Base-by-base conservation (phyloP, 1,139 yeast genomes). In the Nadsonia commutata region DNA sequence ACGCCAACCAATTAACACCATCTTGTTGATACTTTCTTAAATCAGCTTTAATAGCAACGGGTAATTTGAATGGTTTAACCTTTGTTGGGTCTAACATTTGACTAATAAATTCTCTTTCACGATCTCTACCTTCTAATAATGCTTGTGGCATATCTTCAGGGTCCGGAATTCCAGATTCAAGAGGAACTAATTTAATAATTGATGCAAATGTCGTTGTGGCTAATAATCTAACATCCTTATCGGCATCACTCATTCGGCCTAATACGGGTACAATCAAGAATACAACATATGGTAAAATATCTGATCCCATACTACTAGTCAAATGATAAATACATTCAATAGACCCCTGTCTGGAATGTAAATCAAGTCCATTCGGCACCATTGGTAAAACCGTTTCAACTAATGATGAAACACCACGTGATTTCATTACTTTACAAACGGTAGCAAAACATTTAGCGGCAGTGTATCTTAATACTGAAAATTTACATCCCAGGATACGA, bases 61-160 rank as follows among this genome's bases (percentile, higher is more conserved):
- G 98, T 38, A 93, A 65, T 45, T 78, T 80, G 60, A 88, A 93
- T 1, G 94, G 78, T 53, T 88, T 76, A 43, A 93, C 84, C 58
- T 88, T 86, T 6, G 86, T 70, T n/a, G 95, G 94, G 59, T 93
- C 97, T 86, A 93, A 84, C 97, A 93, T 90, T 59, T 93, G 98
- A 51, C 82, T 83, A 48, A 93, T 83, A 55, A 93, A 93, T 53
- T 84, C 95, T 57, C 99, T 76, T 60, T 93, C 98, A 47, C 84
- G 72, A 53, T 88, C 96, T 59, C 97, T 80, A 6, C 95, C 96
- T 53, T 71, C 82, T 48, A 90, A 68, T 44, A 93, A 69, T 43
- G 82, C 88, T 47, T 71, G 70, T 1, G 98, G 94, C 80, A 93
- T 78, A 49, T 88, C 95, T 45, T 77, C 80, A 1, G 98, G 98